These are phyloP conservation scores for Coemansia sp. DNA, from an alignment of 192 early-diverging fungal species.

Conservation along the genomic window DNA sequence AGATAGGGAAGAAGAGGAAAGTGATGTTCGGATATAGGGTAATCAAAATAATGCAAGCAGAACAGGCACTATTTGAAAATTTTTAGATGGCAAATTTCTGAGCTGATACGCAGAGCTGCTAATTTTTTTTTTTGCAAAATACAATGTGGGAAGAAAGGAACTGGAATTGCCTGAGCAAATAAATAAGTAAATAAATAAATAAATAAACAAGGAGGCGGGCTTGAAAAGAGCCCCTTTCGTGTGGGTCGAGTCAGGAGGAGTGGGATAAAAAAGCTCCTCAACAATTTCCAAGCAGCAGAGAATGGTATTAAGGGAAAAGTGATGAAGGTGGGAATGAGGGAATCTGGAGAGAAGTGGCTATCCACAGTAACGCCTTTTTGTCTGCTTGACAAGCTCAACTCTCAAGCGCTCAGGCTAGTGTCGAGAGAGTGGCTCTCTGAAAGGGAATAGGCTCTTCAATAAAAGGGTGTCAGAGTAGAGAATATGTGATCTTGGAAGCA, in stretches of 20 bases:
- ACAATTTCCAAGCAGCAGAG: neutral
- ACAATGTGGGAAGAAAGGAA: neutral
- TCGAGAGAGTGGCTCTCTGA: neutral
- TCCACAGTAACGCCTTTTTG: neutral
- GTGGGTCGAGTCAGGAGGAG: neutral
- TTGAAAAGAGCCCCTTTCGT: neutral
- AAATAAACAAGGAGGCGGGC: neutral
- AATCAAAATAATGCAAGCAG: constrained; percentile 1
- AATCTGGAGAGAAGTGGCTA: neutral
- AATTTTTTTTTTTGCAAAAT: neutral
- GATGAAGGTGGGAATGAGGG: neutral
- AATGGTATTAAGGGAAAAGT: neutral
- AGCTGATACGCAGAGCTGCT: neutral
- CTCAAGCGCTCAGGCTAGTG: neutral
- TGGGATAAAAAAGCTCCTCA: neutral
- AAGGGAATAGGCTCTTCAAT: neutral
- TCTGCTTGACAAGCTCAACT: neutral
- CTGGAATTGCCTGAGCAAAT: neutral
- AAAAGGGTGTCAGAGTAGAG: neutral
- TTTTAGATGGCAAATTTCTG: constrained; percentile 2
- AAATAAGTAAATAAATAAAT: constrained; percentile 5
- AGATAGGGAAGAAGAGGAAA: neutral
- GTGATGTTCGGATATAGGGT: neutral
- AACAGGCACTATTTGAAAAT: neutral
- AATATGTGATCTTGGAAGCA: neutral